A percentile compares a stretch with the other conserved stretches of the same genome.
Evolutionary conservation across 495 filamentous ascomycete genomes (phyloP).

Genomic region (Parathielavia appendiculata): DNA sequence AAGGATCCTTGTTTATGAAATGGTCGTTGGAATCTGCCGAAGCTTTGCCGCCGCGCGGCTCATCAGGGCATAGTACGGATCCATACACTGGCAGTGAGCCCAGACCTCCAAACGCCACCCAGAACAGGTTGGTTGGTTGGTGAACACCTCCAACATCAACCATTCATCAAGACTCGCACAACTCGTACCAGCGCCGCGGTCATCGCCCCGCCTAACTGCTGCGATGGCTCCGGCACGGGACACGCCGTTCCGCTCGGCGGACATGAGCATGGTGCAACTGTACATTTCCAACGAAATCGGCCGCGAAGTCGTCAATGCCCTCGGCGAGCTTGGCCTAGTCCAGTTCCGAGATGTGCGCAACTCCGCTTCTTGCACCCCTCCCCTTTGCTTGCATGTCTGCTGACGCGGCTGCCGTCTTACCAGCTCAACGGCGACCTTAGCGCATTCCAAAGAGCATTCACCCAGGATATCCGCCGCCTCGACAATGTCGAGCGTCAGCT

Average conservation of each 20-base stretch:
- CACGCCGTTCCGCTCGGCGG: constrained; percentile 98
- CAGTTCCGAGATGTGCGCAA: constrained; percentile 89
- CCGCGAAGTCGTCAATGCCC: constrained; percentile 90
- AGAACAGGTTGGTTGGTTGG: neutral
- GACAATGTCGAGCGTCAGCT: constrained; percentile 98
- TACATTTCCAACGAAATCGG: constrained; percentile 99
- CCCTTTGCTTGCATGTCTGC: neutral
- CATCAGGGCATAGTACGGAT: too few relatives aligned
- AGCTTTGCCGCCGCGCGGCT: constrained; percentile 18
- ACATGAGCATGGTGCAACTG: constrained; percentile 99
- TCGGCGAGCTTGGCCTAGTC: constrained; percentile 91
- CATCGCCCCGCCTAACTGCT: constrained; percentile 16
- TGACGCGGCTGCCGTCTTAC: neutral
- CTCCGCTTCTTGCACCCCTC: constrained; percentile 5
- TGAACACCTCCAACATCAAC: constrained; percentile 9
- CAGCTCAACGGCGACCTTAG: constrained; percentile 88
- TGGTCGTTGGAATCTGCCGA: neutral
- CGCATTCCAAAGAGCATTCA: constrained; percentile 96
- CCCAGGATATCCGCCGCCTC: constrained; percentile 90
- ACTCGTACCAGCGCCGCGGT: constrained; percentile 10
- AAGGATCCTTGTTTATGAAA: too few relatives aligned
- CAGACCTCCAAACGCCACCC: neutral
- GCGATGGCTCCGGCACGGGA: constrained; percentile 60
- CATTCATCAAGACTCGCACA: neutral
- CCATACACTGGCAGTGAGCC: constrained; percentile 7